These are phyloP conservation scores for Citrus glauca DNA, from an alignment of 345 rosid genomes.

Conservation along the genomic window DNA sequence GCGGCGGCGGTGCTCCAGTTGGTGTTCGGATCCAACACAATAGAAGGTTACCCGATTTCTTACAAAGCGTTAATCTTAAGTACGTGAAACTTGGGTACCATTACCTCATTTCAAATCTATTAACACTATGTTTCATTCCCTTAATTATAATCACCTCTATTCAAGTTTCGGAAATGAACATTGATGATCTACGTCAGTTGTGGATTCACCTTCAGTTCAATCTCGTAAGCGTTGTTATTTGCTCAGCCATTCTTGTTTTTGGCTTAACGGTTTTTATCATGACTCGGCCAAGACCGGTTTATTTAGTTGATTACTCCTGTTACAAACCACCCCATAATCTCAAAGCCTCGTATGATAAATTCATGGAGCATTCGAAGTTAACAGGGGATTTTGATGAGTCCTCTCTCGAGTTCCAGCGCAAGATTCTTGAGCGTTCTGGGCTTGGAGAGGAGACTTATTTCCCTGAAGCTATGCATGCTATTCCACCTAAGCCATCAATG, in stretches of 20 bases:
- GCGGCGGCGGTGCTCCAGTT: conserved; percentile 22
- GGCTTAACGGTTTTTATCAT: conserved; percentile 47
- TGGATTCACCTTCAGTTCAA: conserved; percentile 58
- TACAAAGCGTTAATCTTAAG: conserved; percentile 62
- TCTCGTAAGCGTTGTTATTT: conserved; percentile 41
- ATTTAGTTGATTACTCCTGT: conserved; percentile 46
- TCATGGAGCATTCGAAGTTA: conserved; percentile 49
- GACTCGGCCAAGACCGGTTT: conserved; percentile 53
- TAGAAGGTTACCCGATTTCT: conserved; percentile 42
- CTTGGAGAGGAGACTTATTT: conserved; percentile 69
- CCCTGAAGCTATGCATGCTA: conserved; percentile 48
- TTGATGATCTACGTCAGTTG: conserved; percentile 37
- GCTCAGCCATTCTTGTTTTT: conserved; percentile 44
- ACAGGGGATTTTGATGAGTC: conserved; percentile 58
- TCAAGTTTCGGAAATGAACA: conserved; percentile 38
- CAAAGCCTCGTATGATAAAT: conserved; percentile 34
- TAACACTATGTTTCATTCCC: conserved; percentile 47
- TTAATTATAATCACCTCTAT: conserved; percentile 30
- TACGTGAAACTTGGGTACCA: conserved; percentile 58
- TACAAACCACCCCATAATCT: conserved; percentile 41
- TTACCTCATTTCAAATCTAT: conserved; percentile 41
- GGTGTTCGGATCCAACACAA: conserved; percentile 40
- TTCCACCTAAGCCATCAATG: conserved; percentile 57
- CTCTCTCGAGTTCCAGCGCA: conserved; percentile 59
- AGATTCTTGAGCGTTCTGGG: conserved; percentile 67